Conservation (phyloP, 805 yeast species). For the Metschnikowia similis region DNA sequence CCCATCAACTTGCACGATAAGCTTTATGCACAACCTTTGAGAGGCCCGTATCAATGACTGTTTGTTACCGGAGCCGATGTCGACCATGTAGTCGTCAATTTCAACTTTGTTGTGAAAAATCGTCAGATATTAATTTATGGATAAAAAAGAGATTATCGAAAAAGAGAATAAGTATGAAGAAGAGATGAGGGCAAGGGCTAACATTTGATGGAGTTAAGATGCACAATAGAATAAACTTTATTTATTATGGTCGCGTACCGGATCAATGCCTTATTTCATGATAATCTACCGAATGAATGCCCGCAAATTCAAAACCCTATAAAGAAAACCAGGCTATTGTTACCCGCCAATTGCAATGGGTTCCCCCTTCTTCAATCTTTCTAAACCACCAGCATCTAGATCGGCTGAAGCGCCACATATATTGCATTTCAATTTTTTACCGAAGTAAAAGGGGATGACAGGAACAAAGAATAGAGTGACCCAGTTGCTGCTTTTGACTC, state of each 20-base stretch:
- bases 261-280: not conserved
- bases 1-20: constrained; percentile 17
- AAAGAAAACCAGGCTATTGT: not conserved
- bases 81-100: constrained; percentile 11
- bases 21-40: constrained; percentile 19
- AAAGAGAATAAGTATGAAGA: constrained; percentile 13
- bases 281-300: not conserved
- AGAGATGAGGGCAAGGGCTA: constrained; percentile 9
- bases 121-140: constrained; percentile 9
- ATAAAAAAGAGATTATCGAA: constrained; percentile 9
- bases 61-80: constrained; percentile 21
- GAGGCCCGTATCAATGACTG: constrained; percentile 22
- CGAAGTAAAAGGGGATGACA: constrained; percentile 14
- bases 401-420: constrained; percentile 19
- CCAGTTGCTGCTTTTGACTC: constrained; percentile 50
- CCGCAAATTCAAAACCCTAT: too few relatives aligned
- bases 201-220: constrained; percentile 1
- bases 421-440: constrained; percentile 13
- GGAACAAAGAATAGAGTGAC: constrained; percentile 25
- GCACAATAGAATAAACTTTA: not conserved
- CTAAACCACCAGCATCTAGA: constrained; percentile 13
- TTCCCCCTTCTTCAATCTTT: constrained; percentile 13
- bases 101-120: constrained; percentile 7
- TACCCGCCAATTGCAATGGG: constrained; percentile 16
- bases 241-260: not conserved